Base-by-base conservation (phyloP, 2,329 filamentous ascomycete species). In the Sporothrix humicola region DNA sequence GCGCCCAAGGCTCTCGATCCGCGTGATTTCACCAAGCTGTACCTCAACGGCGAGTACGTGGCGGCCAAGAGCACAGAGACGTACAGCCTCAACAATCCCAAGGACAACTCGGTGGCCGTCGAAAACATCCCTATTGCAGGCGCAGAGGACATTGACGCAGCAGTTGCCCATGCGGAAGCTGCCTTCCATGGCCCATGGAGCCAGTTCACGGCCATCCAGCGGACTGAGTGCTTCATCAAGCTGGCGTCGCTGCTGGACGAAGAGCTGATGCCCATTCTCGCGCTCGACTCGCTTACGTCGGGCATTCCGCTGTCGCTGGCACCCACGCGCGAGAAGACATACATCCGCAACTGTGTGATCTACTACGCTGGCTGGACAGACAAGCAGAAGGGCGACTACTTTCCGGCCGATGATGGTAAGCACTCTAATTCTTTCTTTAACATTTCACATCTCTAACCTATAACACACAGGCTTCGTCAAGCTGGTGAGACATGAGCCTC, bases 351-450 rank as follows among this genome's bases (percentile, higher is more conserved):
- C 2, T 31, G 48, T 1, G 44, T 72, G 37, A 15, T 44, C 13
- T 72, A 72, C 31, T 72, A 66, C 15, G 78, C 77, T 4, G 82
- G 81, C 4, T 83, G 82, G 81, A 80, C 78, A n/a, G 82, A 82
- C 74, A 83, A 83, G 76, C 79, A 80, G 52, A 75, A 74, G 6
- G 82, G 82, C n/a, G 79, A 83, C 65, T 77, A 78, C 0, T 81
- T 80, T 77, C 84, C 84, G 5, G 80, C 82, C 72, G 84, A 85
- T 48, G 83, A 85, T 74, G 84, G 58, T 37, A 59, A 31, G 56
- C 23, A 37, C 15, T 3, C 20, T 3, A 6, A 7, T 3, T 54
- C 17, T 1, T 20, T 54, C 17, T 54, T 6, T 54, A n/a, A 3
- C 15, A 26, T 26, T 54, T n/a, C 17, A 12, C 12, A 3, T 17